A percentile compares a stretch with the other conserved stretches of the same genome.
Evolutionary conservation across 176 grass and related monocot species (phyloP).

Genomic region (Raddia guianensis): DNA sequence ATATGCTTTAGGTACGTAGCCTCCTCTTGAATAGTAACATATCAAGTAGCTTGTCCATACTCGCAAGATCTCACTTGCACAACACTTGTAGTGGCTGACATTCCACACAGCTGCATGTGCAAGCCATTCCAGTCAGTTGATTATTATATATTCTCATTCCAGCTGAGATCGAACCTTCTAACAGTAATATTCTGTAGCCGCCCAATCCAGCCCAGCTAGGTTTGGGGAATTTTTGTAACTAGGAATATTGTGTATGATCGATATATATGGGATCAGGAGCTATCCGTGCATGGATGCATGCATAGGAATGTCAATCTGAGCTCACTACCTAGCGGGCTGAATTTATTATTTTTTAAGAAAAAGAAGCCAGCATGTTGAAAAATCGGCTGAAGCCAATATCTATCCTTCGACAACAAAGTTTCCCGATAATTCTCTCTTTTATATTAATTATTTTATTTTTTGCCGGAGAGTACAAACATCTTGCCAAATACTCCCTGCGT

Average conservation of each 20-base stretch:
- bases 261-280: slow-evolving; percentile 20
- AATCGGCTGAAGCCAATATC: no score
- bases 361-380: no score
- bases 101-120: slow-evolving; percentile 25
- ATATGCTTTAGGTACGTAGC: slow-evolving; percentile 35
- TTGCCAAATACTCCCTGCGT: neutral
- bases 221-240: slow-evolving; percentile 40
- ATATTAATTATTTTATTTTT: neutral
- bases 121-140: slow-evolving; percentile 17
- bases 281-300: neutral
- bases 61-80: slow-evolving; percentile 44
- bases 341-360: no score
- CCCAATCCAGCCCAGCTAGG: slow-evolving; percentile 20
- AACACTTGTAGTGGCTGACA: slow-evolving; percentile 41
- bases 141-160: slow-evolving; percentile 23
- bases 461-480: neutral
- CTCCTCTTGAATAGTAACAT: slow-evolving; percentile 39
- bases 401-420: neutral
- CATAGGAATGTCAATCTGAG: slow-evolving; percentile 28
- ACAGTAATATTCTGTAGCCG: slow-evolving; percentile 41
- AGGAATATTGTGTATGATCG: slow-evolving; percentile 47
- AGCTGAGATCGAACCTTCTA: slow-evolving; percentile 34
- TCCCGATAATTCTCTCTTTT: neutral
- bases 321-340: slow-evolving; percentile 2
- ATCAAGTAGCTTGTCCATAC: slow-evolving; percentile 43